phyloP scores from a whole-genome alignment of 257 asterid species.

The Orobanche coerulescens region DNA sequence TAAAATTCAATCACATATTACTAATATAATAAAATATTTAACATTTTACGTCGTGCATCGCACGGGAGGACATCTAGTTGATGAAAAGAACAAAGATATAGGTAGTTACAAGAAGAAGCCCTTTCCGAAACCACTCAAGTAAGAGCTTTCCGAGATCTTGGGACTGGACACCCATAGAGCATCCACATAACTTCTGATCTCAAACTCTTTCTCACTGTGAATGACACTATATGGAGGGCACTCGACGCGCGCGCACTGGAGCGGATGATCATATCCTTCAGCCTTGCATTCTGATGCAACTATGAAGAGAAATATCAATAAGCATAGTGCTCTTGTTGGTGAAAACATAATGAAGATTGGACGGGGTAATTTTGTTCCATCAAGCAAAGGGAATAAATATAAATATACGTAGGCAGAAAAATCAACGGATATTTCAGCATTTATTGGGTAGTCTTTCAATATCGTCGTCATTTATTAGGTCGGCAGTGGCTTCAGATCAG shows the following conservation, averaged over 20 bases:
- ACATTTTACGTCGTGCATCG: no score
- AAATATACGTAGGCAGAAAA: no score
- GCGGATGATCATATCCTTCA: not conserved
- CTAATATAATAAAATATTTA: no score
- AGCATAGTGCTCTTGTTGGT: not conserved
- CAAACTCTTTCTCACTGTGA: conserved; percentile 2
- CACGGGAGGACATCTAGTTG: no score
- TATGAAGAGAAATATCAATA: not conserved
- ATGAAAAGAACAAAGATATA: not conserved
- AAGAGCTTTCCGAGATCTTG: not conserved
- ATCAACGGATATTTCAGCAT: no score
- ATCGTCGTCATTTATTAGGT: no score
- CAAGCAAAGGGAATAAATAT: no score
- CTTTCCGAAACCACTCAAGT: not conserved
- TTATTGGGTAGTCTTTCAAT: no score
- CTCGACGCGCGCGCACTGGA: not conserved
- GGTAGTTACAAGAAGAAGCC: not conserved
- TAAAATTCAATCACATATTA: no score
- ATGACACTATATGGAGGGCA: conserved; percentile 11
- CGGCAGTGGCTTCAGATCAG: no score
- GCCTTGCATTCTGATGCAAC: not conserved
- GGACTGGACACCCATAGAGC: conserved; percentile 4
- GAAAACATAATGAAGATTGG: not conserved
- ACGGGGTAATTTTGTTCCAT: no score
- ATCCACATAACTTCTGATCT: conserved; percentile 9